Evolutionary conservation across 768 basidiomycete species (phyloP), one percentile per base, ranked within the genome.

Genomic region (Macrolepiota albuminosa): DNA sequence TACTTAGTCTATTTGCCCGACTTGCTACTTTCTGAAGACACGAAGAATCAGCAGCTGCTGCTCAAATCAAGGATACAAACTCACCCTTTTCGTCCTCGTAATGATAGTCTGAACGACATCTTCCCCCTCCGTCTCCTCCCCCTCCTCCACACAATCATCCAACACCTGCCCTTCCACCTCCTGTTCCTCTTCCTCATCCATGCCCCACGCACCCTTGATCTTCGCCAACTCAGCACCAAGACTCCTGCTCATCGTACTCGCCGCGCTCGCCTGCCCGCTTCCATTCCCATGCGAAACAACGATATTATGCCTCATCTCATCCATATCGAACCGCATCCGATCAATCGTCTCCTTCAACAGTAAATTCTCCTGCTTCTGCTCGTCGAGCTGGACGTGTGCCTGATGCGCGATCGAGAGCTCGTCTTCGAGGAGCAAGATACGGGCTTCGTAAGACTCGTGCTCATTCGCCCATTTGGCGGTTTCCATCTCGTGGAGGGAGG

Each of bases 311-410:
- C 93, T 81, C 79, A 96, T 84, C 73, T 95, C 93, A 65, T 98
- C 95, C 81, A 98, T 85, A 67, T 98, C 95, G 64, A 89, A 96
- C 36, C 92, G 81, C 84, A 97, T 88, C 50, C 94, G 83, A 70
- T 97, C 95, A 65, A 98, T 98, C 2, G 95, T 97, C 78, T 98
- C 95, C 70, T 96, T 96, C 61, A 98, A 79, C 68, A 93, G 74
- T 64, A 96, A 70, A 67, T 97, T 98, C 78, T 95, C 93, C 67
- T 93, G 91, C 76, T 97, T 97, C 77, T 98, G 95, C 66, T 90
- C 88, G 60, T 95, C 93, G 40, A 97, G 81, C 60, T 85, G 82
- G 0, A 78, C 81, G 56, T 91, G 87, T 1, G 89, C 86, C 65
- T 85, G 81, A 54, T 88, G 84, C 4, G 93, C 91, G 29, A 82